Conservation (phyloP, 805 yeast species). For the Metschnikowia orientalis region DNA sequence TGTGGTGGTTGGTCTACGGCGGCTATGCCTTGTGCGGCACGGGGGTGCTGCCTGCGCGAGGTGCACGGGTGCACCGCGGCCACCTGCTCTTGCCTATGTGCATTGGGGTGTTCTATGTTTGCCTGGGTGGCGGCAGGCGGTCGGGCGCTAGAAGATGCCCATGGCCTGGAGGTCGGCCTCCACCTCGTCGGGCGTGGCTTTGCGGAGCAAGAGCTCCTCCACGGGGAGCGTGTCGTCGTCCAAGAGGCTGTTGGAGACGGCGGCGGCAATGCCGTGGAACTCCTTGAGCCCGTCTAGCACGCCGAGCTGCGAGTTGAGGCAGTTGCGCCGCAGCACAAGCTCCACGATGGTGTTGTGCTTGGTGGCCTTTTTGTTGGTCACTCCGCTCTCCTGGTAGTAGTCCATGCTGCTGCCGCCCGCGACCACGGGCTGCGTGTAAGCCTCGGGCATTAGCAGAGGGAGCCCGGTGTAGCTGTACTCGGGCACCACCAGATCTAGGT, state of each 20-base stretch:
- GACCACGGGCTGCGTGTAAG: conserved; percentile 11
- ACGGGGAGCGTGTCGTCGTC: conserved; percentile 21
- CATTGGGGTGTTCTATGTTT: not conserved
- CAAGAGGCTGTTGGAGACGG: conserved; percentile 40
- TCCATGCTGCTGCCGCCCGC: conserved; percentile 18
- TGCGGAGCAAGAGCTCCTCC: conserved; percentile 42
- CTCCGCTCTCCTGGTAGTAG: conserved; percentile 16
- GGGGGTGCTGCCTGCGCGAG: not conserved
- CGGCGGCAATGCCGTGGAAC: conserved; percentile 81
- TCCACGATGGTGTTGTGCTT: conserved; percentile 36
- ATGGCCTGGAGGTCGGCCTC: conserved; percentile 66
- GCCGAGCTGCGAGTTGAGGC: conserved; percentile 65
- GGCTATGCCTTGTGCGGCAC: not conserved
- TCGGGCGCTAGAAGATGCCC: conserved; percentile 35
- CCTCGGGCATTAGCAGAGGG: conserved; percentile 22
- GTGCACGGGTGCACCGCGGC: not conserved
- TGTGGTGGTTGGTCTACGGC: not conserved
- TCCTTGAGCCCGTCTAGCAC: conserved; percentile 61
- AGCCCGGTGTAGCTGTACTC: conserved; percentile 46
- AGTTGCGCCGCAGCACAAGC: conserved; percentile 62
- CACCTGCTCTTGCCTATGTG: not conserved
- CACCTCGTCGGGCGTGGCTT: conserved; percentile 68
- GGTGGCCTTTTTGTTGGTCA: conserved; percentile 30
- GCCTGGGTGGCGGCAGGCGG: not conserved
- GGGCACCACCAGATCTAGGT: conserved; percentile 63